Percentiles rank a stretch among this genome's conserved stretches.
Conservation (phyloP, 2,329 filamentous ascomycete species). For the Colletotrichum tofieldiae region DNA sequence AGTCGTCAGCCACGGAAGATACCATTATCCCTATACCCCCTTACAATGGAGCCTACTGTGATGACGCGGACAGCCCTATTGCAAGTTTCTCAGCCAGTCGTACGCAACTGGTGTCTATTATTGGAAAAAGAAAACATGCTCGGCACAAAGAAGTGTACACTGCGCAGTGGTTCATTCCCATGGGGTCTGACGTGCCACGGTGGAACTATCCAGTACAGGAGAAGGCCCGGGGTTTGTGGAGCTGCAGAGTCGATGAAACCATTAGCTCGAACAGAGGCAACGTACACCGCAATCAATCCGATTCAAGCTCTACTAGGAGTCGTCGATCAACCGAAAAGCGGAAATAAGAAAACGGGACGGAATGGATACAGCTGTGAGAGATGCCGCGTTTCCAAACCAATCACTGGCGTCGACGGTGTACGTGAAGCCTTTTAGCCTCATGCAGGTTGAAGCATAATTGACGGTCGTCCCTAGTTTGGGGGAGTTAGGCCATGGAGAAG, state of each 20-base stretch:
- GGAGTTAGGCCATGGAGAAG: neutral
- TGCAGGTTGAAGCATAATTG: constrained; percentile 32
- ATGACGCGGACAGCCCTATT: constrained; percentile 29
- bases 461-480: neutral
- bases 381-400: constrained; percentile 3
- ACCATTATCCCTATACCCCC: constrained; percentile 6
- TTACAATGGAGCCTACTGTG: neutral
- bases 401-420: neutral
- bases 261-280: constrained; percentile 30
- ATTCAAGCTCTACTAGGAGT: constrained; percentile 18
- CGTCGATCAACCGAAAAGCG: constrained; percentile 33
- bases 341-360: neutral
- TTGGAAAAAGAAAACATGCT: constrained; percentile 32
- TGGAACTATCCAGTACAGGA: neutral
- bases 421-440: constrained; percentile 4
- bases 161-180: neutral
- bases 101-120: constrained; percentile 13
- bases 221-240: constrained; percentile 17
- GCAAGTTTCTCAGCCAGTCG: neutral
- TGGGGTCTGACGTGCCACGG: constrained; percentile 1
- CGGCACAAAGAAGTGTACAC: constrained; percentile 19
- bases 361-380: neutral
- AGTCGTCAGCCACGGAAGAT: constrained; percentile 6
- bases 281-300: constrained; percentile 36
- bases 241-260: constrained; percentile 25